Evolutionary conservation across 129 eudicot genomes (phyloP), one percentile per base, ranked within the genome.

Genomic region (Artemisia tridentata): DNA sequence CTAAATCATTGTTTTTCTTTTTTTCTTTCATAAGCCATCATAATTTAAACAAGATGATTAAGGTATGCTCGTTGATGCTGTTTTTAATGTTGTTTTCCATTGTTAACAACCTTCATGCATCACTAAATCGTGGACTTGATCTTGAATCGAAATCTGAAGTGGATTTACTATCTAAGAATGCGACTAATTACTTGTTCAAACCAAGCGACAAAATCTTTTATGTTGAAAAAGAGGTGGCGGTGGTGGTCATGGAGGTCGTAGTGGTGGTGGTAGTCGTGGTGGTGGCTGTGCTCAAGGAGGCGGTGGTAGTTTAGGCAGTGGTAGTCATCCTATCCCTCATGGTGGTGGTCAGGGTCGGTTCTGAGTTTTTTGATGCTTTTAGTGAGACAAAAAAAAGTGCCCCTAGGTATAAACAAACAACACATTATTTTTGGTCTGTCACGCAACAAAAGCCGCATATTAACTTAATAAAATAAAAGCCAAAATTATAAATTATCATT

Each of bases 71-170:
- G 21, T 0, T 68, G 72, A 52, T 68, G 47, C 13, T 27, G 11
- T 20, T 25, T 60, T 29, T 52, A 5, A 23, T 68, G 11, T 20
- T 29, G 63, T 27, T 53, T 54, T 31, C 11, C 7, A 2, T 49
- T 1, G 16, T 50, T 25, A 67, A 67, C 29, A 11, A 53, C 29
- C 72, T 49, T n/a, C 63, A 68, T 68, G 63, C 63, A 52, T 51
- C 23, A 14, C 41, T 34, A 9, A 34, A 34, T 6, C 41, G 1
- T 34, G 41, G 7, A 9, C 5, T 34, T 34, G 41, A 34, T 34
- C 41, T 34, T 34, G 41, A 34, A 34, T 34, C 41, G 0, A 34
- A 34, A 34, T 34, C 41, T 9, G 41, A 34, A 6, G 41, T 34
- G 8, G 41, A 34, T 34, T 34, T 34, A 34, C 41, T 34, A 34